phyloP scores from a whole-genome alignment of 1,139 yeast genomes.

The Saccharomyces pastorianus region DNA sequence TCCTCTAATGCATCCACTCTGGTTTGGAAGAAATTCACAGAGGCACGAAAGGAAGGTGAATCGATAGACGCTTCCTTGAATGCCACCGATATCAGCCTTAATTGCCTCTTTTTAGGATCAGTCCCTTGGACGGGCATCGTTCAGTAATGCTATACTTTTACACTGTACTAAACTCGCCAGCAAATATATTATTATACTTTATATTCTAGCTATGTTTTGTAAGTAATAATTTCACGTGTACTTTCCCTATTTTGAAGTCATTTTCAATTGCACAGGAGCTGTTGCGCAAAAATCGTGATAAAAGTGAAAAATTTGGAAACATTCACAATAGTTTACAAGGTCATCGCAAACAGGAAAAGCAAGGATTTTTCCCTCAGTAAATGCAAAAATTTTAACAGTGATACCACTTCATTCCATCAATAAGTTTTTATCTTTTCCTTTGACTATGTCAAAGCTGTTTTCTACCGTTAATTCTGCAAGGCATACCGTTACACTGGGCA shows the following conservation, averaged over 20 bases:
- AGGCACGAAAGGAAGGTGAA: conserved; percentile 84
- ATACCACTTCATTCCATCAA: not conserved
- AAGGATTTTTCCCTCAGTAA: not conserved
- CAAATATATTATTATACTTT: not conserved
- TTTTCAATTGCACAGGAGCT: not conserved
- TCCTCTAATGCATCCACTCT: conserved; percentile 63
- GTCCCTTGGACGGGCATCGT: conserved; percentile 3
- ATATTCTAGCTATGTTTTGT: not conserved
- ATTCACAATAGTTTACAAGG: not conserved
- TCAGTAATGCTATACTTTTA: not conserved
- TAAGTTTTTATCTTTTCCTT: not conserved
- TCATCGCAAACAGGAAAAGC: not conserved
- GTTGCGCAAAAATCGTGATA: not conserved
- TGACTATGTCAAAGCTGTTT: conserved; percentile 4
- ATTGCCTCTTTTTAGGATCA: conserved; percentile 10
- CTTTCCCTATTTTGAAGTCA: not conserved
- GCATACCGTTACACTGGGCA: not conserved
- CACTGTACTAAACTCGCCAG: not conserved
- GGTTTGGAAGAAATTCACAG: conserved; percentile 54
- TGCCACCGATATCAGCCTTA: conserved; percentile 65
- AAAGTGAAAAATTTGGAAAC: not conserved
- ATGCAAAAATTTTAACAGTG: not conserved
- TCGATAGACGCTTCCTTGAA: conserved; percentile 90
- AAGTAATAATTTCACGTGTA: conserved; percentile 4
- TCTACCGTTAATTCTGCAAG: not conserved